phyloP scores from a whole-genome alignment of 192 early-diverging fungal species.

The Backusella mclennaniae region DNA sequence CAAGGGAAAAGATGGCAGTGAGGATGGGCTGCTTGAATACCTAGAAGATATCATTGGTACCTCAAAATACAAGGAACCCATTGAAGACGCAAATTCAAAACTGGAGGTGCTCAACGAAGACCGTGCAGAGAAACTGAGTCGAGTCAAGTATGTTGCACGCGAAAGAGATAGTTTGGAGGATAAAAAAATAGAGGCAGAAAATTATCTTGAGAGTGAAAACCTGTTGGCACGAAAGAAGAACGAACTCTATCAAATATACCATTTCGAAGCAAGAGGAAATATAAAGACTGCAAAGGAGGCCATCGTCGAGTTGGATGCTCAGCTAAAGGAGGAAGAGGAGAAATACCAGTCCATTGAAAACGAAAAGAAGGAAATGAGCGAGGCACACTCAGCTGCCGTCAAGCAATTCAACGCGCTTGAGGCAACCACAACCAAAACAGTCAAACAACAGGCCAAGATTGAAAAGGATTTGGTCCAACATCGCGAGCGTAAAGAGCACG shows the following conservation, averaged over 20 bases:
- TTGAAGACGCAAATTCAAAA: slow-evolving; percentile 65
- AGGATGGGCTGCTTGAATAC: slow-evolving; percentile 96
- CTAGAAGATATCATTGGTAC: slow-evolving; percentile 99
- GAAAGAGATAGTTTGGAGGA: slow-evolving; percentile 82
- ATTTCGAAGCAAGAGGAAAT: slow-evolving; percentile 60
- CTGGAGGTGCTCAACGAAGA: slow-evolving; percentile 79
- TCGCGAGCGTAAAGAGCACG: slow-evolving; percentile 83
- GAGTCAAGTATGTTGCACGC: slow-evolving; percentile 87
- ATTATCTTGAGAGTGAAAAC: slow-evolving; percentile 81
- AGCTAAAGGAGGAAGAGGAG: slow-evolving; percentile 57
- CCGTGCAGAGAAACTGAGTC: slow-evolving; percentile 75
- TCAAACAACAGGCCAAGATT: slow-evolving; percentile 61
- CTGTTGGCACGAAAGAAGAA: slow-evolving; percentile 70
- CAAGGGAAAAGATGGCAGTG: slow-evolving; percentile 86
- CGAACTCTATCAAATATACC: slow-evolving; percentile 69
- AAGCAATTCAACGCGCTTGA: slow-evolving; percentile 60
- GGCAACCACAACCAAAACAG: slow-evolving; percentile 50
- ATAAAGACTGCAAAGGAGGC: slow-evolving; percentile 43
- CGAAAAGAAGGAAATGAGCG: slow-evolving; percentile 62
- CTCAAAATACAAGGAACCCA: slow-evolving; percentile 78
- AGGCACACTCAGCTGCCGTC: slow-evolving; percentile 47
- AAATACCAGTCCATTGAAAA: slow-evolving; percentile 63
- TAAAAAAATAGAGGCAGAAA: slow-evolving; percentile 76
- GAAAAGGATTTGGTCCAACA: slow-evolving; percentile 84
- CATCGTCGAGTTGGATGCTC: slow-evolving; percentile 49